Percentiles rank a stretch among this genome's conserved stretches.
These are phyloP conservation scores for Trichomonascus vanleenenianus DNA, from an alignment of 805 yeast genomes.

Conservation along the genomic window DNA sequence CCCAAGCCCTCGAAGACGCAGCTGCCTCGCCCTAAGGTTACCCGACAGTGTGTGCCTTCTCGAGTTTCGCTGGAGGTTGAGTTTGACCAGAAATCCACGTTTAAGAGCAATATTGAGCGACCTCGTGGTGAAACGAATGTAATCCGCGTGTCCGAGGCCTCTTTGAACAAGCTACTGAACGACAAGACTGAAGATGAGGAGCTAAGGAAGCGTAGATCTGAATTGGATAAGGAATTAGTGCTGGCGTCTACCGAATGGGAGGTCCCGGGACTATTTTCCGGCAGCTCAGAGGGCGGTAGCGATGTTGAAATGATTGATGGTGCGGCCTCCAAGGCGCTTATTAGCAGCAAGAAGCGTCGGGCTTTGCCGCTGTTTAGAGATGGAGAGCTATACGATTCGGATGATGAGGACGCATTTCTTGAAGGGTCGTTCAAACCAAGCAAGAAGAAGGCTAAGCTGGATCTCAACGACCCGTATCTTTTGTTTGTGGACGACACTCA, in stretches of 20 bases:
- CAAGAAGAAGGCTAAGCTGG: slow-evolving; percentile 38
- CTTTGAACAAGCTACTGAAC: background rate
- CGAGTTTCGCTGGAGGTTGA: slow-evolving; percentile 54
- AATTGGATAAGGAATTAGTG: slow-evolving; percentile 28
- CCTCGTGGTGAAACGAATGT: background rate
- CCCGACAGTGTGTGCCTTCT: slow-evolving; percentile 40
- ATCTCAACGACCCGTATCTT: slow-evolving; percentile 81
- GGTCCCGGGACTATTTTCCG: slow-evolving; percentile 34
- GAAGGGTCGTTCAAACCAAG: slow-evolving; percentile 46
- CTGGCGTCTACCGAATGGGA: slow-evolving; percentile 77
- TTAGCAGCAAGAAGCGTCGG: no score
- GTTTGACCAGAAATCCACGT: slow-evolving; percentile 48
- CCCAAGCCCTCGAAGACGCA: slow-evolving; percentile 51
- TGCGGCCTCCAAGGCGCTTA: background rate
- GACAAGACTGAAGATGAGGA: background rate
- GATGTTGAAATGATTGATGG: background rate
- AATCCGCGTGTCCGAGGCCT: background rate
- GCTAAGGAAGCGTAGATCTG: background rate
- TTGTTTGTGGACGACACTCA: slow-evolving; percentile 48
- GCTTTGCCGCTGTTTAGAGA: background rate
- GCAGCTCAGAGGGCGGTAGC: slow-evolving; percentile 1
- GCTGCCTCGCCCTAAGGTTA: slow-evolving; percentile 41
- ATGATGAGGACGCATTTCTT: slow-evolving; percentile 57
- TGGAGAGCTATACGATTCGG: slow-evolving; percentile 20
- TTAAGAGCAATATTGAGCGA: slow-evolving; percentile 27